Conservation (phyloP, 2,329 filamentous ascomycete species). For the Penicillium brevicompactum region DNA sequence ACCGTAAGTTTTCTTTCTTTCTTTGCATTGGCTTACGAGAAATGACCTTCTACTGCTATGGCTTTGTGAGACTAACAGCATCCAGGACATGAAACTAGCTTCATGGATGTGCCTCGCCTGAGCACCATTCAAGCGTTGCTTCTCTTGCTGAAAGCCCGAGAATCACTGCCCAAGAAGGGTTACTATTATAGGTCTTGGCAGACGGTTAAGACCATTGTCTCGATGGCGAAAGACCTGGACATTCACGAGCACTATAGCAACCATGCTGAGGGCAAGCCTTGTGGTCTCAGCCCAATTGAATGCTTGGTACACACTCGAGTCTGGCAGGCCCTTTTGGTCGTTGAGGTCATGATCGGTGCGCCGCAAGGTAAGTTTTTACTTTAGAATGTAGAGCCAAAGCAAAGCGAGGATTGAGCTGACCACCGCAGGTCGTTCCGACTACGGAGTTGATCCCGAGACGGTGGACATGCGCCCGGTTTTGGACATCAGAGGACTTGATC, state of each 20-base stretch:
- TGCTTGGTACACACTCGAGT: slow-evolving; percentile 83
- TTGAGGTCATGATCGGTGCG: slow-evolving; percentile 90
- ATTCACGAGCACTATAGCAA: slow-evolving; percentile 82
- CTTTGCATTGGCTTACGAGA: not conserved
- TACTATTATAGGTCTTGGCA: slow-evolving; percentile 99
- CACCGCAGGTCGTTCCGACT: slow-evolving; percentile 70
- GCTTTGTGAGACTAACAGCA: slow-evolving; percentile 28
- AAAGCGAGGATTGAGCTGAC: slow-evolving; percentile 15
- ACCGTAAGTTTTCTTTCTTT: slow-evolving; percentile 58
- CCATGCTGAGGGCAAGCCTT: slow-evolving; percentile 72
- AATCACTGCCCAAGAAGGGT: slow-evolving; percentile 87
- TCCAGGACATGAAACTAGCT: slow-evolving; percentile 83
- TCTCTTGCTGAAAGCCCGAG: slow-evolving; percentile 84
- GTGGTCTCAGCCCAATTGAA: slow-evolving; percentile 69
- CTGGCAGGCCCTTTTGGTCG: slow-evolving; percentile 84
- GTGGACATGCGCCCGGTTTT: slow-evolving; percentile 73
- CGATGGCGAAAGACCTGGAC: slow-evolving; percentile 90
- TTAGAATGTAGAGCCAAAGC: too few relatives aligned
- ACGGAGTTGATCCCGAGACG: slow-evolving; percentile 72
- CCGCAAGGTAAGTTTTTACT: slow-evolving; percentile 70
- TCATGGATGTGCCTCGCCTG: slow-evolving; percentile 86
- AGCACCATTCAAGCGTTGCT: slow-evolving; percentile 91
- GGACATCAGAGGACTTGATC: slow-evolving; percentile 67
- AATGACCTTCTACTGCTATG: not conserved
- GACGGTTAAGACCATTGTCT: slow-evolving; percentile 85